These are phyloP conservation scores for Fusarium incarnatum DNA, from an alignment of 2,329 filamentous ascomycete species.

Conservation along the genomic window DNA sequence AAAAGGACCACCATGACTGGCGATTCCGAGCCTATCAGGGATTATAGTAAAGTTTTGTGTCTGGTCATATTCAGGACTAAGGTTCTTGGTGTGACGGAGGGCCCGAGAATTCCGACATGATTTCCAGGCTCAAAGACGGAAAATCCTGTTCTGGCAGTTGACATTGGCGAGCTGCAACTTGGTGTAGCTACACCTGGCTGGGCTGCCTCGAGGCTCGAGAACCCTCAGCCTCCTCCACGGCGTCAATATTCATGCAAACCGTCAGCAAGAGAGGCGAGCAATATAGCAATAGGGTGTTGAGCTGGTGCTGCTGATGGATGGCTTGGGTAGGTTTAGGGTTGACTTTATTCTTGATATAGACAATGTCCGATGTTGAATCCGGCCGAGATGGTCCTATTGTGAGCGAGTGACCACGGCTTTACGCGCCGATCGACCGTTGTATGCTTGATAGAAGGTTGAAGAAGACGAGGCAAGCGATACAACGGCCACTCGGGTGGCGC, in stretches of 20 bases:
- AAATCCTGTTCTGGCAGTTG: constrained; percentile 12
- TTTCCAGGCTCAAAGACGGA: not conserved
- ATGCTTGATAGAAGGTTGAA: constrained; percentile 3
- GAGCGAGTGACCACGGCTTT: constrained; percentile 15
- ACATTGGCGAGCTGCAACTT: not conserved
- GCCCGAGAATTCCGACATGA: constrained; percentile 19
- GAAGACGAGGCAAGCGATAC: not conserved
- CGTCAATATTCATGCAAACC: constrained; percentile 23
- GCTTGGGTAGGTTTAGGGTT: constrained; percentile 12
- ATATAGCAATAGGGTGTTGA: constrained; percentile 24
- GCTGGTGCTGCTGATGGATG: constrained; percentile 27
- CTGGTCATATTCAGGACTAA: not conserved
- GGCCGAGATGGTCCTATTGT: constrained; percentile 11
- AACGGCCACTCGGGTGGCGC: constrained; percentile 12
- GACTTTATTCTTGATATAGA: constrained; percentile 31
- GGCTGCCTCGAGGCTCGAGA: not conserved
- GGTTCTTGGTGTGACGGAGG: not conserved
- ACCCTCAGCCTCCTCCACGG: not conserved
- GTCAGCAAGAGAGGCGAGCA: constrained; percentile 10
- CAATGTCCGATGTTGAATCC: constrained; percentile 22
- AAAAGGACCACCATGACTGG: constrained; percentile 21
- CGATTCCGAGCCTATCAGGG: constrained; percentile 4
- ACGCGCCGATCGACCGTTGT: constrained; percentile 25
- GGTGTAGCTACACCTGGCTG: not conserved
- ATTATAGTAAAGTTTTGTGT: not conserved